phyloP scores from a whole-genome alignment of 169 alveolate species.

The Toxoplasma gondii region DNA sequence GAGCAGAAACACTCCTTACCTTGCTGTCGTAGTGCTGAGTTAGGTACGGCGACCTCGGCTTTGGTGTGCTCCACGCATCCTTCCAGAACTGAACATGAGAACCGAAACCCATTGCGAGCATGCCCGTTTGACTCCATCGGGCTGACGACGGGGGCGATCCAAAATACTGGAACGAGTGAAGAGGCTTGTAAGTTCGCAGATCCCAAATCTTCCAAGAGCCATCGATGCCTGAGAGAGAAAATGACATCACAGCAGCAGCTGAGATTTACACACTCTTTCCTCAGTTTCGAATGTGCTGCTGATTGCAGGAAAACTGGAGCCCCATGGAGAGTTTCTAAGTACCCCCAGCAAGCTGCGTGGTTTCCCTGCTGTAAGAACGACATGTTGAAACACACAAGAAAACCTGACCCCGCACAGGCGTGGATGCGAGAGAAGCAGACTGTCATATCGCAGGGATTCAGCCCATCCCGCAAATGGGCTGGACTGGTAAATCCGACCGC shows the following conservation, averaged over 20 bases:
- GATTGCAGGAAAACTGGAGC: background rate
- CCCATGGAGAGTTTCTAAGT: too few species aligned
- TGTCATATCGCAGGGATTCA: too few species aligned
- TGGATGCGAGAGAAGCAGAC: too few species aligned
- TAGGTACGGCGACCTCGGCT: constrained; percentile 88
- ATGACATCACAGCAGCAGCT: background rate
- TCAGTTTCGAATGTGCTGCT: background rate
- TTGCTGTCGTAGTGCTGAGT: constrained; percentile 77
- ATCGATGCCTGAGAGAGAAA: constrained; percentile 72
- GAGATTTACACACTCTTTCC: background rate
- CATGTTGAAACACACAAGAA: too few species aligned
- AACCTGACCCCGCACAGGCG: too few species aligned
- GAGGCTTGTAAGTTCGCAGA: constrained; percentile 81
- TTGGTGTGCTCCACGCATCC: constrained; percentile 78
- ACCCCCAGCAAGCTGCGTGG: too few species aligned
- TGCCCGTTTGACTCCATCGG: constrained; percentile 85
- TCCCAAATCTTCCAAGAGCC: constrained; percentile 90
- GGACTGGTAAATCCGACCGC: too few species aligned
- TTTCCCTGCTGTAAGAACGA: too few species aligned
- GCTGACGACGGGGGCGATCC: constrained; percentile 75
- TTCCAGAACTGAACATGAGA: constrained; percentile 88
- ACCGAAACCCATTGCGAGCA: constrained; percentile 83
- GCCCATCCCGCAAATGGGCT: too few species aligned
- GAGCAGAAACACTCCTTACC: constrained; percentile 1
- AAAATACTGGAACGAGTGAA: constrained; percentile 67